Evolutionary conservation across 176 grass and related monocot genomes (phyloP).

Genomic region (Oryza glaberrima): DNA sequence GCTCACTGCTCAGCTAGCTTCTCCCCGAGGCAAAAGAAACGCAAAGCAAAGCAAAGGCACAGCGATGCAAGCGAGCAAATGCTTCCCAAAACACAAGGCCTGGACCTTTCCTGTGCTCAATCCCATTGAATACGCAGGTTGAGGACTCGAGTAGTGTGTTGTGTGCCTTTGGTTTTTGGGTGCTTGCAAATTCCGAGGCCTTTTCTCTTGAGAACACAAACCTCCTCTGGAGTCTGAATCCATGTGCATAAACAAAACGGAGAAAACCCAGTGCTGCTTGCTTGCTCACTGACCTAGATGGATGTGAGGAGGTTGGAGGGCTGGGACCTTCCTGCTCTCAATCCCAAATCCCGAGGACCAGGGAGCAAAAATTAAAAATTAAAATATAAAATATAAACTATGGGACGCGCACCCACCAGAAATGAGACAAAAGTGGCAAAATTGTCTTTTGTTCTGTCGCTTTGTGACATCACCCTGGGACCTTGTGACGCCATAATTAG

Average conservation of each 20-base stretch:
- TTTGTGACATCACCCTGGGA: neutral
- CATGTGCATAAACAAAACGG: conserved; percentile 41
- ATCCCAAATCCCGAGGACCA: conserved; percentile 23
- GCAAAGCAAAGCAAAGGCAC: neutral
- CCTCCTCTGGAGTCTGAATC: conserved; percentile 21
- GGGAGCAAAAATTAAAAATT: neutral
- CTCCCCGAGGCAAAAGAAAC: neutral
- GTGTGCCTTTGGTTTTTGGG: conserved; percentile 20
- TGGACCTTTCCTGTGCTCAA: neutral
- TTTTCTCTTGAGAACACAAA: conserved; percentile 31
- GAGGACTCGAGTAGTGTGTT: neutral
- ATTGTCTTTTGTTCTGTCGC: neutral
- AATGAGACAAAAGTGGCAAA: conserved; percentile 1
- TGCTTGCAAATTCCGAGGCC: conserved; percentile 20
- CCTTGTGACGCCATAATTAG: neutral
- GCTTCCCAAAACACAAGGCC: conserved; percentile 27
- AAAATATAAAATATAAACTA: neutral
- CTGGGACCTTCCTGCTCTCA: neutral
- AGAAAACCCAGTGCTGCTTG: neutral
- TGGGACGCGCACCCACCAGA: neutral
- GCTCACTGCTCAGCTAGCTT: neutral
- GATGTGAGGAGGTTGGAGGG: conserved; percentile 36
- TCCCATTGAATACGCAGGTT: neutral
- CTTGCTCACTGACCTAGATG: conserved; percentile 13
- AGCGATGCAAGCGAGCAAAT: neutral